phyloP scores from a whole-genome alignment of 345 rosid genomes.

The Syzygium jambos region DNA sequence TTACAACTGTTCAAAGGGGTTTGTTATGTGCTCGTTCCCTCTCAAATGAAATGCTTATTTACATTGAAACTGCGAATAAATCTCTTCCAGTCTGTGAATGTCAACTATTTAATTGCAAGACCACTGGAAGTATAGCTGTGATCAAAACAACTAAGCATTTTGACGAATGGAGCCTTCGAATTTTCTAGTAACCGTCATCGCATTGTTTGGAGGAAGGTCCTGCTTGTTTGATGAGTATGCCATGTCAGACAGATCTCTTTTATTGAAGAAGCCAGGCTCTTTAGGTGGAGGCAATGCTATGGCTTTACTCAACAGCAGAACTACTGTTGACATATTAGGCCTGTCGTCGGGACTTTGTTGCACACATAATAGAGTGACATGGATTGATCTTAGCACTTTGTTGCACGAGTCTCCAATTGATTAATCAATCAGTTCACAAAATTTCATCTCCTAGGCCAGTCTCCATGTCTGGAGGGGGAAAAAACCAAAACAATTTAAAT shows the following conservation, averaged over 20 bases:
- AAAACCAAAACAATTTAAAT: background rate
- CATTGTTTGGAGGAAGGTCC: background rate
- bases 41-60: background rate
- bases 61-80: background rate
- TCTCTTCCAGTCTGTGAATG: background rate
- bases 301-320: conserved; percentile 18
- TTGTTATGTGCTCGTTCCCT: background rate
- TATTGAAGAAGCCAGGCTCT: conserved; percentile 20
- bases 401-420: background rate
- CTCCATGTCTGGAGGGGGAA: conserved; percentile 14
- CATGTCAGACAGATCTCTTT: conserved; percentile 8
- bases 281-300: conserved; percentile 11
- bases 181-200: conserved; percentile 7
- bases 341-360: conserved; percentile 18
- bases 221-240: conserved; percentile 3
- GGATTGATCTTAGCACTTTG: conserved; percentile 9
- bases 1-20: background rate
- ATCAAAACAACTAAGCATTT: background rate
- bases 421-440: conserved; percentile 9
- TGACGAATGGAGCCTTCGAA: background rate
- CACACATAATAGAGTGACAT: conserved; percentile 13
- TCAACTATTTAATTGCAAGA: background rate
- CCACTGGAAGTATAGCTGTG: background rate
- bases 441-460: conserved; percentile 8
- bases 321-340: conserved; percentile 19